Percentiles rank a stretch among this genome's conserved stretches.
phyloP scores from a whole-genome alignment of 208 protist species.

The Plasmodiophora brassicae region DNA sequence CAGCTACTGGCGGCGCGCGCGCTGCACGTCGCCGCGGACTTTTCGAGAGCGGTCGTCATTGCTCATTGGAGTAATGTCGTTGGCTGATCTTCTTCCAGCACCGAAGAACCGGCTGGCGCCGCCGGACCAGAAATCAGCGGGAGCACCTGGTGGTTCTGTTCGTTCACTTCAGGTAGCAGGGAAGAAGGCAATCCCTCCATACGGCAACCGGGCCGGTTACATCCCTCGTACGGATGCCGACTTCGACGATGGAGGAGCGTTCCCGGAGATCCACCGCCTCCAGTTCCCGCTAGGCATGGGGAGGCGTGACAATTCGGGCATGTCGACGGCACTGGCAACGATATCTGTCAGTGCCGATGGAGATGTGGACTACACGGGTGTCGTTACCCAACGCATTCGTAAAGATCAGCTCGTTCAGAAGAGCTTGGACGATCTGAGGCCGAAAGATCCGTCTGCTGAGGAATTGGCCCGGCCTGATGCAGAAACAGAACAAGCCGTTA shows the following conservation, averaged over 20 bases:
- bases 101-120: no score
- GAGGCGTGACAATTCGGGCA: constrained; percentile 39
- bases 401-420: constrained; percentile 33
- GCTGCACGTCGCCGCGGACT: no score
- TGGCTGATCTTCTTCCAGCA: no score
- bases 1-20: no score
- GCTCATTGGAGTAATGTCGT: no score
- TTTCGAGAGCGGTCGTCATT: no score
- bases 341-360: constrained; percentile 38
- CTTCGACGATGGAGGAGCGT: constrained; percentile 75
- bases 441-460: background rate
- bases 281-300: constrained; percentile 78
- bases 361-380: constrained; percentile 46
- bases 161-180: no score
- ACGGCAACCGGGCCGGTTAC: constrained; percentile 60
- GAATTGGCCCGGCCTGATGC: background rate
- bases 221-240: constrained; percentile 58
- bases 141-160: no score
- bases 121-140: no score
- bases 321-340: background rate
- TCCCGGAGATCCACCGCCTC: constrained; percentile 72
- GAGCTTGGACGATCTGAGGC: background rate
- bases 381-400: constrained; percentile 12
- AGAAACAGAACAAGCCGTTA: background rate
- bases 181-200: constrained; percentile 49